These are phyloP conservation scores for Saccharomycopsis fermentans DNA, from an alignment of 805 yeast species.

Conservation along the genomic window DNA sequence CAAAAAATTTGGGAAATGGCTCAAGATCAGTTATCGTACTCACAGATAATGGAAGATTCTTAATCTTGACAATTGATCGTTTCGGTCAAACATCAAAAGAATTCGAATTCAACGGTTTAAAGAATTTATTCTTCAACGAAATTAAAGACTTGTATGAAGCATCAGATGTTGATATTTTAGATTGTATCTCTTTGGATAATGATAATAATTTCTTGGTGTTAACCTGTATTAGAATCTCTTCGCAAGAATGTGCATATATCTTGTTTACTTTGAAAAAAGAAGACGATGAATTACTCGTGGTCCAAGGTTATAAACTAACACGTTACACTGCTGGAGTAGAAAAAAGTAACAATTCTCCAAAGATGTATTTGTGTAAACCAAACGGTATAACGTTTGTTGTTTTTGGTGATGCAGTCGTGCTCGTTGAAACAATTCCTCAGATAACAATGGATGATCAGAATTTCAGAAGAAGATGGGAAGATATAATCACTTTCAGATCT, in stretches of 20 bases:
- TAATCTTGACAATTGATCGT: conserved; percentile 39
- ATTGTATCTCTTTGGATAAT: conserved; percentile 2
- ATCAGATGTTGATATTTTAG: conserved; percentile 21
- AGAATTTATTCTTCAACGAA: conserved; percentile 29
- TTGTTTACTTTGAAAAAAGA: conserved; percentile 45
- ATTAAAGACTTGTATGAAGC: conserved; percentile 42
- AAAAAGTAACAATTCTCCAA: conserved; percentile 30
- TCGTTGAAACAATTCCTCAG: conserved; percentile 40
- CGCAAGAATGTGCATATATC: conserved; percentile 31
- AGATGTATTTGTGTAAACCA: conserved; percentile 47
- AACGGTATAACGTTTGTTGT: conserved; percentile 51
- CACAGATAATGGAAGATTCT: conserved; percentile 36
- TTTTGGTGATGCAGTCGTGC: conserved; percentile 48
- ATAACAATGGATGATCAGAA: conserved; percentile 26
- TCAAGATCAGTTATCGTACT: conserved; percentile 33
- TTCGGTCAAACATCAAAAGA: conserved; percentile 33
- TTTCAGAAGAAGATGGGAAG: conserved; percentile 64
- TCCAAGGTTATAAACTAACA: conserved; percentile 58
- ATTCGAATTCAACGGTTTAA: conserved; percentile 27
- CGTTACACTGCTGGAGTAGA: conserved; percentile 28
- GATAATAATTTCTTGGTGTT: conserved; percentile 36
- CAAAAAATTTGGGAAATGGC: conserved; percentile 42
- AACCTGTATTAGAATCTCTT: conserved; percentile 32
- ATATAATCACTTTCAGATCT: conserved; percentile 48
- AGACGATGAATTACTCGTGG: conserved; percentile 40